Evolutionary conservation across 179 eudicot genomes (phyloP).

Genomic region (Nepenthes alata): DNA sequence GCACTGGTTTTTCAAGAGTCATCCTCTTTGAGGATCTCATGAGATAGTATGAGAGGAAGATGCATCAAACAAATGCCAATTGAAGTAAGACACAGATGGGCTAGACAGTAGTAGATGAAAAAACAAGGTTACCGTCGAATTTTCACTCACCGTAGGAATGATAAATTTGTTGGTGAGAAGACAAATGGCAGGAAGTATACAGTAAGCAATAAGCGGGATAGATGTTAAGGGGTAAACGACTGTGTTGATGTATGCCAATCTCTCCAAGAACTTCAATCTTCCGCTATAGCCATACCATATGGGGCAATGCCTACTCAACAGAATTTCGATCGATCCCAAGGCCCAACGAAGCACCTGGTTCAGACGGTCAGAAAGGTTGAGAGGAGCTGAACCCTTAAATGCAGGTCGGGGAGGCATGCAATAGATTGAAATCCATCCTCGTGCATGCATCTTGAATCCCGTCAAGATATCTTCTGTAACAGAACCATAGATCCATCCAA

Average conservation of each 20-base stretch:
- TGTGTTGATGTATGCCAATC: conserved; percentile 77
- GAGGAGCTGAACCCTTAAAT: conserved; percentile 90
- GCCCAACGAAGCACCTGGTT: conserved; percentile 96
- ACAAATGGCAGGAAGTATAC: conserved; percentile 70
- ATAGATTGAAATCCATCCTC: conserved; percentile 82
- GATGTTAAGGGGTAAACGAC: conserved; percentile 83
- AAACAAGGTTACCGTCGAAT: not conserved
- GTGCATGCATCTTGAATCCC: conserved; percentile 85
- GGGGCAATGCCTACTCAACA: conserved; percentile 87
- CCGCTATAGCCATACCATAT: conserved; percentile 89
- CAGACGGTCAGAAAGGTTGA: conserved; percentile 90
- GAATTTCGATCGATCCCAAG: conserved; percentile 73
- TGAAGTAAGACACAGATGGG: too few species aligned
- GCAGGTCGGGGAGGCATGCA: conserved; percentile 90
- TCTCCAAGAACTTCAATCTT: conserved; percentile 55
- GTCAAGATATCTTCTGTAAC: conserved; percentile 92
- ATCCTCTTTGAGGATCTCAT: too few species aligned
- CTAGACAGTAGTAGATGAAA: too few species aligned
- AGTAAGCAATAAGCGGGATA: conserved; percentile 69
- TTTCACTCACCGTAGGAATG: conserved; percentile 46
- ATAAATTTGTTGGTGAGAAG: conserved; percentile 74
- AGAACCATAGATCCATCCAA: conserved; percentile 93
- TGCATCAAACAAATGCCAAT: too few species aligned
- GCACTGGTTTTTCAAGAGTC: too few species aligned
- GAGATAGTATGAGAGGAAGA: too few species aligned